Conservation (phyloP, 352 stramenopile genomes). For the Phytophthora kernoviae region DNA sequence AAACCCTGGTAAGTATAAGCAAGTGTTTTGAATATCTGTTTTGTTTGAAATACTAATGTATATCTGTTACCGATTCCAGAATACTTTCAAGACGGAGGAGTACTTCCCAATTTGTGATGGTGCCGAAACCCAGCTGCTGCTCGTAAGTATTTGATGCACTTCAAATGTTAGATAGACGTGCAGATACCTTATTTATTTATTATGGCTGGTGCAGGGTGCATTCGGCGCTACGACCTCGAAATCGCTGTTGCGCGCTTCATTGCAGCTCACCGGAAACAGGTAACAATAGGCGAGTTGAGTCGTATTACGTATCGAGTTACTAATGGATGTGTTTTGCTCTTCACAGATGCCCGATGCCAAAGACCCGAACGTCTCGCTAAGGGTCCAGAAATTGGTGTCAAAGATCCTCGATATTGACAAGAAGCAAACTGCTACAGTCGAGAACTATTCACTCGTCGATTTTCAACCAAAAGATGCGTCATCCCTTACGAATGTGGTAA, state of each 20-base stretch:
- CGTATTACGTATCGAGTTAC: background rate
- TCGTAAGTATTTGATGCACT: constrained; percentile 39
- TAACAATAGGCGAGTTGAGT: background rate
- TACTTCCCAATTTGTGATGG: constrained; percentile 83
- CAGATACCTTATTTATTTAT: background rate
- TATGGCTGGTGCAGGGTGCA: constrained; percentile 44
- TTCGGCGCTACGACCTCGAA: constrained; percentile 80
- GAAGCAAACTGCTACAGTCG: constrained; percentile 65
- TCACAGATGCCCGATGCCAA: constrained; percentile 63
- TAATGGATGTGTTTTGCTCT: constrained; percentile 3
- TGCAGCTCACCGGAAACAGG: constrained; percentile 65
- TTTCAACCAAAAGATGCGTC: constrained; percentile 71
- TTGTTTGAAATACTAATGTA: background rate
- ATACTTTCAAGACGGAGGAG: constrained; percentile 73
- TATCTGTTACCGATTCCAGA: constrained; percentile 39
- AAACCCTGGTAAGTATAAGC: constrained; percentile 56
- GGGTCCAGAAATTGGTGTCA: constrained; percentile 75
- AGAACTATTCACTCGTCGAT: constrained; percentile 77
- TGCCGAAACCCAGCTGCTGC: constrained; percentile 47
- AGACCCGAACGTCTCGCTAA: constrained; percentile 55
- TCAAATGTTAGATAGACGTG: too few species aligned
- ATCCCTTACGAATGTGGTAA: constrained; percentile 55
- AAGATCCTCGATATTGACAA: constrained; percentile 81
- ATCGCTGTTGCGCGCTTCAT: constrained; percentile 79
- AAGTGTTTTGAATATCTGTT: background rate